Evolutionary conservation across 352 stramenopile genomes (phyloP).

Genomic region (Peronospora destructor): DNA sequence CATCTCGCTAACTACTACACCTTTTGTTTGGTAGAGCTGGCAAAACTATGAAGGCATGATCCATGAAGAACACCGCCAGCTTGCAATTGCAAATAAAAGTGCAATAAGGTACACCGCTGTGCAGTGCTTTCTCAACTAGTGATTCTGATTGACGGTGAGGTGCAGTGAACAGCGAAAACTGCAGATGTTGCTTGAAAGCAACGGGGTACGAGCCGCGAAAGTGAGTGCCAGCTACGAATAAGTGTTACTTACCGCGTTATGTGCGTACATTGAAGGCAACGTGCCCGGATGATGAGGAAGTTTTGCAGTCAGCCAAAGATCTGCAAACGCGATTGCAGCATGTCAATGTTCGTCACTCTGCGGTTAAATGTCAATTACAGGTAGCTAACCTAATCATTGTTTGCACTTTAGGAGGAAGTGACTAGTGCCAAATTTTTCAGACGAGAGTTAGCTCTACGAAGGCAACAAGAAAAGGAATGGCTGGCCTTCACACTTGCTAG

Average conservation of each 20-base stretch:
- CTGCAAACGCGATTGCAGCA: constrained; percentile 23
- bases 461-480: constrained; percentile 31
- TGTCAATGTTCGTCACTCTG: constrained; percentile 19
- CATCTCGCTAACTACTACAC: background rate
- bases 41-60: constrained; percentile 25
- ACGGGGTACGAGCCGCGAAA: constrained; percentile 17
- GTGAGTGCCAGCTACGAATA: background rate
- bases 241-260: constrained; percentile 1
- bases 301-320: constrained; percentile 13
- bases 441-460: constrained; percentile 27
- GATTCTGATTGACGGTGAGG: background rate
- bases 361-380: background rate
- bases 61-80: constrained; percentile 27
- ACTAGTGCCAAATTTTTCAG: constrained; percentile 22
- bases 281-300: constrained; percentile 28
- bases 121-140: background rate
- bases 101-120: constrained; percentile 15
- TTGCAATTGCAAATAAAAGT: constrained; percentile 24
- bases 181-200: constrained; percentile 21
- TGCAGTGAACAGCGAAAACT: constrained; percentile 25
- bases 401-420: constrained; percentile 16
- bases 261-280: constrained; percentile 19
- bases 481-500: constrained; percentile 27
- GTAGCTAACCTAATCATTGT: background rate
- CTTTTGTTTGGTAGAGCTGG: constrained; percentile 10